phyloP scores from a whole-genome alignment of 2,329 filamentous ascomycete species.

The Cucurbitaria berberidis region DNA sequence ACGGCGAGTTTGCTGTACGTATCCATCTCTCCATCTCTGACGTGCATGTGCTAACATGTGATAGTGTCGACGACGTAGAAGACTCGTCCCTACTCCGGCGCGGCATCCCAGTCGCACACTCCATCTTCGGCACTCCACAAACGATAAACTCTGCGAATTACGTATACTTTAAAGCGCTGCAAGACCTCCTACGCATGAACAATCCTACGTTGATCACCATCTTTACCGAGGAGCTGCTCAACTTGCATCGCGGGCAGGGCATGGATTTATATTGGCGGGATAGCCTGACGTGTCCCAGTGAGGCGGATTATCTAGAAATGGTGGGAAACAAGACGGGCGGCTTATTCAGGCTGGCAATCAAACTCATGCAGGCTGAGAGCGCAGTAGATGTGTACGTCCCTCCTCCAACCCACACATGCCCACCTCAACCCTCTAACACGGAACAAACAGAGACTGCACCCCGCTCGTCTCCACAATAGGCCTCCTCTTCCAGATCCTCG shows the following conservation, averaged over 20 bases:
- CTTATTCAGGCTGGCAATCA: slow-evolving; percentile 81
- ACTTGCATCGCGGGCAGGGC: slow-evolving; percentile 84
- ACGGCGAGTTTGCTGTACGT: slow-evolving; percentile 74
- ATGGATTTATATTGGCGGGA: slow-evolving; percentile 94
- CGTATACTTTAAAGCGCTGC: slow-evolving; percentile 80
- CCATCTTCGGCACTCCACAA: slow-evolving; percentile 83
- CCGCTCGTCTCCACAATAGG: slow-evolving; percentile 85
- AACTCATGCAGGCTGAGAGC: slow-evolving; percentile 83
- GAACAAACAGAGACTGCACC: slow-evolving; percentile 68
- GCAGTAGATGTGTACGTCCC: slow-evolving; percentile 51
- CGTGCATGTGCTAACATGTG: neutral
- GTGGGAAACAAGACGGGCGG: slow-evolving; percentile 90
- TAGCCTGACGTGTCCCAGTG: slow-evolving; percentile 79
- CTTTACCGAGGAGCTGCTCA: slow-evolving; percentile 82
- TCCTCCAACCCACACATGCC: neutral
- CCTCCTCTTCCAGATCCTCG: slow-evolving; percentile 86
- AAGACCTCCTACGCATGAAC: slow-evolving; percentile 73
- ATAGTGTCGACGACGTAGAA: slow-evolving; percentile 80
- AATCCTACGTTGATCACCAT: slow-evolving; percentile 72
- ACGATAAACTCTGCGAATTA: slow-evolving; percentile 93
- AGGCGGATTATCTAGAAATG: slow-evolving; percentile 94
- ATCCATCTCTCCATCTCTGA: neutral
- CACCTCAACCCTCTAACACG: slow-evolving; percentile 5
- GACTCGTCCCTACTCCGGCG: slow-evolving; percentile 78
- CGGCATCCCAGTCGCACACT: slow-evolving; percentile 81